Conservation (phyloP, 2,329 filamentous ascomycete species). For the Phialophora macrospora region DNA sequence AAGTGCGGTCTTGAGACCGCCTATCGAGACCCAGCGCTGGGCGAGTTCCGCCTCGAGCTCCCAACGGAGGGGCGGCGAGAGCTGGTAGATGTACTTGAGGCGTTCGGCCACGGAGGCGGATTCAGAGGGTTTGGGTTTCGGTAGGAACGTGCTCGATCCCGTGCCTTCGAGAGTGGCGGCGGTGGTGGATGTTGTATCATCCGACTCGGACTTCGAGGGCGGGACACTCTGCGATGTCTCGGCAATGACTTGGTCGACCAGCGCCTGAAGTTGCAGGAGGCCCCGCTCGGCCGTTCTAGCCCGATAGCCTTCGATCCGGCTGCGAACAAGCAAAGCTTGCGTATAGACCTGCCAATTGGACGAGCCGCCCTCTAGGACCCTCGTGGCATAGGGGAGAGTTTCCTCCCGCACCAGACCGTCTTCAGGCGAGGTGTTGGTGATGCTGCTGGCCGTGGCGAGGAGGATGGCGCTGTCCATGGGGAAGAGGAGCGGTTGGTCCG, state of each 20-base stretch:
- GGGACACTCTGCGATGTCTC: constrained; percentile 61
- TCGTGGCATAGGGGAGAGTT: constrained; percentile 84
- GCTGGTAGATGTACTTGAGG: constrained; percentile 79
- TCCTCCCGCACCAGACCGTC: constrained; percentile 92
- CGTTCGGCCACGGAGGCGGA: constrained; percentile 77
- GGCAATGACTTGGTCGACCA: constrained; percentile 92
- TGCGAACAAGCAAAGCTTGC: constrained; percentile 85
- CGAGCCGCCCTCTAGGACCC: constrained; percentile 84
- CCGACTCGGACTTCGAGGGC: constrained; percentile 41
- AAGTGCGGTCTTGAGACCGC: constrained; percentile 84
- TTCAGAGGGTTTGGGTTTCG: constrained; percentile 73
- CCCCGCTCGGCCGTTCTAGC: constrained; percentile 88
- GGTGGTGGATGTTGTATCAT: constrained; percentile 42
- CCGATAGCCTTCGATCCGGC: constrained; percentile 84
- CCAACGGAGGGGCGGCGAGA: constrained; percentile 87
- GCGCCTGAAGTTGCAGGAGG: constrained; percentile 87
- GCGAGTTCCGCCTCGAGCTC: constrained; percentile 93
- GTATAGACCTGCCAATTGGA: constrained; percentile 99
- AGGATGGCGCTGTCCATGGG: constrained; percentile 89
- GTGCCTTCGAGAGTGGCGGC: constrained; percentile 40
- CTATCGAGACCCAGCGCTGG: constrained; percentile 86
- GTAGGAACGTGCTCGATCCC: constrained; percentile 78
- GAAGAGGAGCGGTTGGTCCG: constrained; percentile 78
- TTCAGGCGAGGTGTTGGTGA: constrained; percentile 84
- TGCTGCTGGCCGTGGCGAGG: constrained; percentile 76